A percentile compares a stretch with the other conserved stretches of the same genome.
These are phyloP conservation scores for Leccinum aurantiacum DNA, from an alignment of 768 basidiomycete genomes.

Conservation along the genomic window DNA sequence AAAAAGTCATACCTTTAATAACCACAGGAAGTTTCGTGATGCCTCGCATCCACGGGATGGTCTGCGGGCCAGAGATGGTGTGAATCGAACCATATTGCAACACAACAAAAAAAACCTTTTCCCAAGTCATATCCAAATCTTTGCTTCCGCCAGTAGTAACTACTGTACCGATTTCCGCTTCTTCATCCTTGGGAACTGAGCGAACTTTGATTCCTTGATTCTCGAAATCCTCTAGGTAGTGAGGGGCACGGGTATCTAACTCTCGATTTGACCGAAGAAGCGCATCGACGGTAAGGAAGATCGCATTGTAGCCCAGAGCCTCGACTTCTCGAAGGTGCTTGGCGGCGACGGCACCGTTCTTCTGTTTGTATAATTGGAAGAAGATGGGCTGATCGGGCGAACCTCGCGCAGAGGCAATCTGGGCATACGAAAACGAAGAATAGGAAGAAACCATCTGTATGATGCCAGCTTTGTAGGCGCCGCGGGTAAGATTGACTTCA, in stretches of 20 bases:
- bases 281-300: slow-evolving; percentile 91
- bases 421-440: slow-evolving; percentile 63
- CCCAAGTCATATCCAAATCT: slow-evolving; percentile 78
- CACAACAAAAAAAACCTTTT: slow-evolving; percentile 42
- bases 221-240: slow-evolving; percentile 56
- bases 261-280: slow-evolving; percentile 82
- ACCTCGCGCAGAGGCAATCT: slow-evolving; percentile 58
- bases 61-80: slow-evolving; percentile 37
- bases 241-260: slow-evolving; percentile 63
- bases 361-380: slow-evolving; percentile 87
- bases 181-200: slow-evolving; percentile 21
- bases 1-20: slow-evolving; percentile 55
- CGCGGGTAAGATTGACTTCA: slow-evolving; percentile 79
- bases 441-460: slow-evolving; percentile 87
- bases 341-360: slow-evolving; percentile 62
- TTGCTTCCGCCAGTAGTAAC: slow-evolving; percentile 72
- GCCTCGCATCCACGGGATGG: slow-evolving; percentile 72
- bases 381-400: slow-evolving; percentile 61
- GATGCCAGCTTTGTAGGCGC: slow-evolving; percentile 61
- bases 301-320: slow-evolving; percentile 75
- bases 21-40: slow-evolving; percentile 70
- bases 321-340: slow-evolving; percentile 71
- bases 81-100: neutral
- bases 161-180: slow-evolving; percentile 41
- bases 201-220: slow-evolving; percentile 30